Conservation (phyloP, 192 early-diverging fungal species). For the Entophlyctis luteolus region DNA sequence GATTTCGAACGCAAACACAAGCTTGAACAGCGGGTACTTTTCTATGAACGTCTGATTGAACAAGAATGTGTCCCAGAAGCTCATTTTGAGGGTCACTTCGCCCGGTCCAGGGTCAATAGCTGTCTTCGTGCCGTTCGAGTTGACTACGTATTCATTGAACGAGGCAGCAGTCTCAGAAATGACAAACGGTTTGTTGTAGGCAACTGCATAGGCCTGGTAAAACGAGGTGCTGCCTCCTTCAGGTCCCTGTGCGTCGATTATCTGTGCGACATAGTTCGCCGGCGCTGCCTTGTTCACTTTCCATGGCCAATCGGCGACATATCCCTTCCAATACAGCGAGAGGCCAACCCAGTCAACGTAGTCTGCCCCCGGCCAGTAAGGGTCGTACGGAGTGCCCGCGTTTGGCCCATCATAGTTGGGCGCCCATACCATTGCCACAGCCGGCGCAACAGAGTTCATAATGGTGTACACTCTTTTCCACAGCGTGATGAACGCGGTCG, state of each 20-base stretch:
- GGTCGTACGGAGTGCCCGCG: slow-evolving; percentile 39
- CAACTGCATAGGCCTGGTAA: slow-evolving; percentile 10
- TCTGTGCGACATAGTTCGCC: slow-evolving; percentile 10
- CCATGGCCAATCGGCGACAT: slow-evolving; percentile 4
- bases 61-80: slow-evolving; percentile 17
- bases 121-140: neutral
- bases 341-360: slow-evolving; percentile 51
- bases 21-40: slow-evolving; percentile 15
- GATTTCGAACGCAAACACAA: slow-evolving; percentile 15
- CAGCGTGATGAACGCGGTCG: slow-evolving; percentile 1
- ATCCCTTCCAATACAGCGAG: slow-evolving; percentile 24
- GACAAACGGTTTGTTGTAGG: slow-evolving; percentile 20
- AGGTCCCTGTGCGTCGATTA: slow-evolving; percentile 12
- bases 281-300: neutral
- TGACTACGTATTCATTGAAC: neutral
- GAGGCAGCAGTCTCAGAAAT: slow-evolving; percentile 6
- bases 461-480: slow-evolving; percentile 1
- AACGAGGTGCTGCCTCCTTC: slow-evolving; percentile 13
- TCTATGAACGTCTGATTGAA: slow-evolving; percentile 3
- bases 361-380: slow-evolving; percentile 45
- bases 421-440: slow-evolving; percentile 17
- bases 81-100: neutral
- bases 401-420: slow-evolving; percentile 15
- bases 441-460: neutral
- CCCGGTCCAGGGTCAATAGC: neutral